Conservation (phyloP, 768 basidiomycete species). For the Auriculariales sp. region DNA sequence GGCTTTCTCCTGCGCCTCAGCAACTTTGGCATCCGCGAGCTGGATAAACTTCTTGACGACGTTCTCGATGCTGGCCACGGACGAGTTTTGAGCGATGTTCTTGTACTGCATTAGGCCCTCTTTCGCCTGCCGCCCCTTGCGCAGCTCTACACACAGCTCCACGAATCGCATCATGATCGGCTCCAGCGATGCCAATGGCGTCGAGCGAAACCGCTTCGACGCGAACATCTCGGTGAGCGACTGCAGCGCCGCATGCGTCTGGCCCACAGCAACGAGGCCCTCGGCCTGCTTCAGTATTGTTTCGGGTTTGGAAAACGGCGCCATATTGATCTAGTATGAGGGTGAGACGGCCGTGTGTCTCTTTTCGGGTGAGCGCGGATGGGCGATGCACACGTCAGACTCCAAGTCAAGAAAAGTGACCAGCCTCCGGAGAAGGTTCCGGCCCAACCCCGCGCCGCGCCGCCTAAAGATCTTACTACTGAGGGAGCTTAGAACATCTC, state of each 20-base stretch:
- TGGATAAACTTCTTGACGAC: slow-evolving; percentile 80
- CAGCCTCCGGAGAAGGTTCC: no score
- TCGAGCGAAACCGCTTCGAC: slow-evolving; percentile 87
- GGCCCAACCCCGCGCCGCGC: no score
- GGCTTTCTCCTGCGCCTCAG: slow-evolving; percentile 76
- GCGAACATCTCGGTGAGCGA: slow-evolving; percentile 85
- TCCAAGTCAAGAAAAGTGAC: no score
- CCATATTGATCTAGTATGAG: slow-evolving; percentile 41
- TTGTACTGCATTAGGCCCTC: slow-evolving; percentile 96
- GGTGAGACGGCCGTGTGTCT: neutral
- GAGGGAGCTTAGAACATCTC: no score
- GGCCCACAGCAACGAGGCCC: slow-evolving; percentile 83
- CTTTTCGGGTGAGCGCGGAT: no score
- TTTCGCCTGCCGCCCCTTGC: slow-evolving; percentile 86
- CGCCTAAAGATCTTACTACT: no score
- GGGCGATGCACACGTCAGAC: no score
- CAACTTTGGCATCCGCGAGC: slow-evolving; percentile 67
- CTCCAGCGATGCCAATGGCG: slow-evolving; percentile 75
- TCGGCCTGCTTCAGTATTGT: slow-evolving; percentile 88
- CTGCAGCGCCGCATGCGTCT: slow-evolving; percentile 80
- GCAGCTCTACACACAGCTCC: slow-evolving; percentile 89
- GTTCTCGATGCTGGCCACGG: slow-evolving; percentile 79
- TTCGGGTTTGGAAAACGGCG: slow-evolving; percentile 83
- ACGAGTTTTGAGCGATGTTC: slow-evolving; percentile 91
- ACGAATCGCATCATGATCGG: slow-evolving; percentile 94